Percentiles rank a stretch among this genome's conserved stretches.
These are phyloP conservation scores for Hydrangea macrophylla DNA, from an alignment of 148 eudicot genomes.

Conservation along the genomic window DNA sequence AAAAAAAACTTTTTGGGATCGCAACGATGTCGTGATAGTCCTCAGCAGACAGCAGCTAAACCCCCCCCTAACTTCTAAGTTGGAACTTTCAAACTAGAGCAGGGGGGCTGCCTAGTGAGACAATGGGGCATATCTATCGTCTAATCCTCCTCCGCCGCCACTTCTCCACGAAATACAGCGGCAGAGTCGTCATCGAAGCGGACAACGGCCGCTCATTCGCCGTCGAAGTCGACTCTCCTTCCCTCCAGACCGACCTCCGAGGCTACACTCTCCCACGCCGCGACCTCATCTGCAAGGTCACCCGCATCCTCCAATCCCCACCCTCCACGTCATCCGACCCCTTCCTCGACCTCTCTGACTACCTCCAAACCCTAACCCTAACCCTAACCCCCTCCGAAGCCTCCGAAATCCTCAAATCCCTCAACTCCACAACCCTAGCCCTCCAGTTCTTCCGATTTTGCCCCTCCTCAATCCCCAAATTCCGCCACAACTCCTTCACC, in stretches of 20 bases:
- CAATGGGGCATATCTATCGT: neutral
- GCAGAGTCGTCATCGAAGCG: constrained; percentile 40
- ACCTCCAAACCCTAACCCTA: constrained; percentile 39
- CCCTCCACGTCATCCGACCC: constrained; percentile 35
- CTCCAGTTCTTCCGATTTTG: constrained; percentile 69
- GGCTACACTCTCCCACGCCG: constrained; percentile 81
- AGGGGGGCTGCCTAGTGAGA: too few relatives aligned
- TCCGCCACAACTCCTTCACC: constrained; percentile 65
- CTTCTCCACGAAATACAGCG: constrained; percentile 81
- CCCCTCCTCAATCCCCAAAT: constrained; percentile 50
- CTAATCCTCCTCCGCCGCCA: constrained; percentile 36
- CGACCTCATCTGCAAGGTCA: too few relatives aligned
- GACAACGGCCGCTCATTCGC: constrained; percentile 50
- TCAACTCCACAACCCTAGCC: constrained; percentile 47
- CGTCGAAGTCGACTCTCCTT: constrained; percentile 44
- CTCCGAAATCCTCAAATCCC: constrained; percentile 69
- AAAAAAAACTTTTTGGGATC: too few relatives aligned
- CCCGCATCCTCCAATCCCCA: constrained; percentile 45
- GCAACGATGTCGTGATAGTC: too few relatives aligned
- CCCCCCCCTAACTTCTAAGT: too few relatives aligned
- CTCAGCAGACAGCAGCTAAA: too few relatives aligned
- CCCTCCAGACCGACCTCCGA: constrained; percentile 48
- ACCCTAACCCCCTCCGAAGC: constrained; percentile 68
- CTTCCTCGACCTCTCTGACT: constrained; percentile 44
- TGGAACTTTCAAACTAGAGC: too few relatives aligned